These are phyloP conservation scores for Solanum peruvianum DNA, from an alignment of 257 asterid species.

Conservation along the genomic window DNA sequence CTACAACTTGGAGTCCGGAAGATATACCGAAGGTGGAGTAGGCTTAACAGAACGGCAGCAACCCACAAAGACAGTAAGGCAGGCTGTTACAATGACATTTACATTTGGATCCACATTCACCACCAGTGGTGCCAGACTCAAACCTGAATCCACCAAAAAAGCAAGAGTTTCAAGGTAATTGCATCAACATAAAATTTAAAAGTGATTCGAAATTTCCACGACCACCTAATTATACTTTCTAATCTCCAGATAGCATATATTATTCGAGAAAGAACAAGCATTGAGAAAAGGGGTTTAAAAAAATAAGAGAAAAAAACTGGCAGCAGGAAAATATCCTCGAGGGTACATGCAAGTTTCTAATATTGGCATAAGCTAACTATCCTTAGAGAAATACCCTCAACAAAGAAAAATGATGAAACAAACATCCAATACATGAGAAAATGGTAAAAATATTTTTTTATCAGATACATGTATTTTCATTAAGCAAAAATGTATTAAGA, in stretches of 20 bases:
- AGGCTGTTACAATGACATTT: slow-evolving; percentile 81
- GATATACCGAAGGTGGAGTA: slow-evolving; percentile 85
- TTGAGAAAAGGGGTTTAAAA: neutral
- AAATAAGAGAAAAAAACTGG: too few species aligned
- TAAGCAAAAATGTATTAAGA: neutral
- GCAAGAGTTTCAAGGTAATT: neutral
- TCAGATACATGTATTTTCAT: neutral
- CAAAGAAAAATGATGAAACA: neutral
- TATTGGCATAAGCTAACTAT: neutral
- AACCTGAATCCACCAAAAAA: slow-evolving; percentile 35
- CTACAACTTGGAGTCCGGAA: neutral
- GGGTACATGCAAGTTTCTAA: neutral
- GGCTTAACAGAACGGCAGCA: slow-evolving; percentile 88
- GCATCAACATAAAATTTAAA: neutral
- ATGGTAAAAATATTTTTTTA: neutral
- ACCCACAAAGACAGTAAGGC: slow-evolving; percentile 78
- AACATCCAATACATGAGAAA: neutral
- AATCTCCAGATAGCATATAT: neutral
- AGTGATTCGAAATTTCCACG: neutral
- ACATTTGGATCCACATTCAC: slow-evolving; percentile 87
- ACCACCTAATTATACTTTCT: neutral
- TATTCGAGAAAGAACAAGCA: neutral
- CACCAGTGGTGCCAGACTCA: slow-evolving; percentile 79
- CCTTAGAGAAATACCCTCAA: neutral
- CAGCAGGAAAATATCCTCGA: neutral